These are phyloP conservation scores for Arthrobotrys musiformis DNA, from an alignment of 2,329 filamentous ascomycete species.

Conservation along the genomic window DNA sequence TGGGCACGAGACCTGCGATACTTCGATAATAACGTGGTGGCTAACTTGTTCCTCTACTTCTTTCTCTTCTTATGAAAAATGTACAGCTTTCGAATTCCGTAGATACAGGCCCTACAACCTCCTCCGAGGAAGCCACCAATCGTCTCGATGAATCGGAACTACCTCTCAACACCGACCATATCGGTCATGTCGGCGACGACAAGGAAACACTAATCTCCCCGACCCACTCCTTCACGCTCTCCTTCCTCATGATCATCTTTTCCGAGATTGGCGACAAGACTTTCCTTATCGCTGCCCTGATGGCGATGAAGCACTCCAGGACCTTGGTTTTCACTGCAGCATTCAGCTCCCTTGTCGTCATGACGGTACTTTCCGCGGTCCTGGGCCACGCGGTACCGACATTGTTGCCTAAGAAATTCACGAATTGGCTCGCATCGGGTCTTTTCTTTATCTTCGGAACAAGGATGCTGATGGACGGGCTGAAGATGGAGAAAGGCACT, in stretches of 20 bases:
- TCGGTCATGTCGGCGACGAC: constrained; percentile 59
- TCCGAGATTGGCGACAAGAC: constrained; percentile 99
- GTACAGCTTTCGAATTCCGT: constrained; percentile 4
- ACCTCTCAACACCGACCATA: constrained; percentile 57
- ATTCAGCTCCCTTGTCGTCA: constrained; percentile 88
- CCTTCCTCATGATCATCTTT: constrained; percentile 95
- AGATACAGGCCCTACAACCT: constrained; percentile 23
- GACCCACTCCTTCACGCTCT: constrained; percentile 87
- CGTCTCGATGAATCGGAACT: constrained; percentile 66
- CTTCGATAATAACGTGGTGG: constrained; percentile 1
- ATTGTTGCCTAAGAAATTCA: constrained; percentile 88
- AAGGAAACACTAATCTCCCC: constrained; percentile 50
- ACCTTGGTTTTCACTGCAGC: constrained; percentile 93
- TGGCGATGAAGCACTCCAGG: constrained; percentile 98
- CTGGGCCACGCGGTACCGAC: constrained; percentile 92
- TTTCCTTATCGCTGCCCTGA: constrained; percentile 93
- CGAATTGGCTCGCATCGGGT: constrained; percentile 83
- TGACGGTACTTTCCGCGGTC: constrained; percentile 94
- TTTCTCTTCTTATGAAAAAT: background rate
- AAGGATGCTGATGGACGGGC: constrained; percentile 84
- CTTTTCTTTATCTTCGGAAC: constrained; percentile 91
- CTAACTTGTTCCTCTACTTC: background rate
- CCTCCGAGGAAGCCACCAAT: constrained; percentile 33
- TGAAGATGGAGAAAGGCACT: constrained; percentile 93
- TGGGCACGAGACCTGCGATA: constrained; percentile 9